Base-by-base conservation (phyloP, 352 stramenopile genomes). In the Phytophthora litchii region DNA sequence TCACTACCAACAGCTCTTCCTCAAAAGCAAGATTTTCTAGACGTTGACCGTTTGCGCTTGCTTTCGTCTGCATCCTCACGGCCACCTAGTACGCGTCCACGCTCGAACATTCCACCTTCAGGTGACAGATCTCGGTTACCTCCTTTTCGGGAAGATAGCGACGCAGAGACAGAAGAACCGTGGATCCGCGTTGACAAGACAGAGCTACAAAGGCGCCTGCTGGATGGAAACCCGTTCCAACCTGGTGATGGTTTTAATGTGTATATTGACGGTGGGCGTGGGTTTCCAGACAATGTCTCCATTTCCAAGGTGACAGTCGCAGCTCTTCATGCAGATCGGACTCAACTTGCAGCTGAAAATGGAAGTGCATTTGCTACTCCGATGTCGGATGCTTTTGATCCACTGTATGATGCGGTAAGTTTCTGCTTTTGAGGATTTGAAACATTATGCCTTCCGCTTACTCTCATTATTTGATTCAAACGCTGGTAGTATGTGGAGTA, bases 221-320 rank as follows among this genome's bases (percentile, higher is more conserved):
- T 69, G n/a, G 38, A 61, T n/a, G 52, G 52, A 14, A 60, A 35
- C n/a, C 20, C 68, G 2, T 95, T 95, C 42, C 62, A 80, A 6
- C 36, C 63, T 31, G 81, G 74, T 0, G 88, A 96, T 46, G 89
- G 77, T 0, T 89, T 96, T 38, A 76, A 97, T 41, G 64, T 96
- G 6, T 90, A 80, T 36, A 49, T 97, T 13, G 88, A 97, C 54
- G 80, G 70, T 2, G 80, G 73, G 4, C 80, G 89, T 8, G 86
- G 71, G 19, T 71, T 97, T 20, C 89, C 89, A 0, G 83, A 96
- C 58, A 86, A 64, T 36, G 72, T 74, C 14, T 85, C 81, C 1
- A 54, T 90, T 47, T 85, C 80, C 1, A 94, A 94, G 58, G 70
- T 91, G 6, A 86, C 87, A 9, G 56, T 91, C 3, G 81, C 78